These are phyloP conservation scores for Amanita inopinata DNA, from an alignment of 768 basidiomycete species.

Conservation along the genomic window DNA sequence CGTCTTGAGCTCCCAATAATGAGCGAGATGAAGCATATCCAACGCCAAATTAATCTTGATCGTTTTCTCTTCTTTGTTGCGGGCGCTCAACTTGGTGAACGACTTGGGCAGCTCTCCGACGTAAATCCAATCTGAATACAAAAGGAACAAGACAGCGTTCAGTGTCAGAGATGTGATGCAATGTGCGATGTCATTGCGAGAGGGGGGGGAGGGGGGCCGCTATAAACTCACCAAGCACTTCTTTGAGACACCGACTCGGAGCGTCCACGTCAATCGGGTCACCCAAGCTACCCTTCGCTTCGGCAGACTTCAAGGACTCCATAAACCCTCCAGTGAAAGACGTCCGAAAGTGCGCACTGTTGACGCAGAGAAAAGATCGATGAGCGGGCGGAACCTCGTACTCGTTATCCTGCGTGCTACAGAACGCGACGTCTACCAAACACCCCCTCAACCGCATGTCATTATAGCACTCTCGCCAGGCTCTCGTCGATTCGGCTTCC, in stretches of 20 bases:
- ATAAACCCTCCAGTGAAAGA: constrained; percentile 19
- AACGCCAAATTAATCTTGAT: constrained; percentile 5
- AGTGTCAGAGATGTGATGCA: too few relatives aligned
- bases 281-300: constrained; percentile 15
- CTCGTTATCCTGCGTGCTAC: constrained; percentile 13
- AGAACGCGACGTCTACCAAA: constrained; percentile 31
- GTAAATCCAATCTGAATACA: constrained; percentile 7
- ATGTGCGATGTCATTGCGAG: too few relatives aligned
- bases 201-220: too few relatives aligned
- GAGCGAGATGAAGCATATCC: constrained; percentile 9
- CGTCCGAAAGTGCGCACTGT: constrained; percentile 22
- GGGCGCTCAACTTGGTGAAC: constrained; percentile 17
- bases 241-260: constrained; percentile 15
- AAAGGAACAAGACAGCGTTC: too few relatives aligned
- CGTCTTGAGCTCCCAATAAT: constrained; percentile 7
- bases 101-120: constrained; percentile 12
- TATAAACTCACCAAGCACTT: constrained; percentile 5
- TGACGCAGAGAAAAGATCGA: constrained; percentile 27
- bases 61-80: constrained; percentile 8
- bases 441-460: constrained; percentile 21
- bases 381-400: constrained; percentile 26
- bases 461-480: constrained; percentile 22
- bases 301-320: not conserved
- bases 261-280: constrained; percentile 4
- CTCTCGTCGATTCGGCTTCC: constrained; percentile 10